Percentiles rank a stretch among this genome's conserved stretches.
These are phyloP conservation scores for Mortierella antarctica DNA, from an alignment of 192 early-diverging fungal species.

Conservation along the genomic window DNA sequence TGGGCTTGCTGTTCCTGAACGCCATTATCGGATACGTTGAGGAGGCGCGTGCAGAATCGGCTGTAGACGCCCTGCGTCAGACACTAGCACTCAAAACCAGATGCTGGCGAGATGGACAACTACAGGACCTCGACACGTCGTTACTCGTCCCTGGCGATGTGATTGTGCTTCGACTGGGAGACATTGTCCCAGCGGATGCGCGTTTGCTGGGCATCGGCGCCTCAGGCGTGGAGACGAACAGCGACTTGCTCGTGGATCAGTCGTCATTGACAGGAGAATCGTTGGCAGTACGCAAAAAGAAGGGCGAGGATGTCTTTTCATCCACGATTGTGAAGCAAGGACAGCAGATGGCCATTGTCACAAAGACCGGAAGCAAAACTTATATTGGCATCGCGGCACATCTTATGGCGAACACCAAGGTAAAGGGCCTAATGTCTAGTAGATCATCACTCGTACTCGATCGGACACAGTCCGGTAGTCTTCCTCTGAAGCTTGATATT, in stretches of 20 bases:
- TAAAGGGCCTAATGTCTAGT: not conserved
- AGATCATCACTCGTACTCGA: not conserved
- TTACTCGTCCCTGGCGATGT: constrained; percentile 90
- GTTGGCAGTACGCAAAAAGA: constrained; percentile 83
- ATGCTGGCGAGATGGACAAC: constrained; percentile 77
- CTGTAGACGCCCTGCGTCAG: constrained; percentile 90
- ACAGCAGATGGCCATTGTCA: constrained; percentile 88
- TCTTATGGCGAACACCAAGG: constrained; percentile 81
- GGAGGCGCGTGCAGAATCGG: constrained; percentile 90
- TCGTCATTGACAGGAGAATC: constrained; percentile 94
- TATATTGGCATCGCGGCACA: constrained; percentile 92
- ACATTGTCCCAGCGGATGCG: constrained; percentile 92
- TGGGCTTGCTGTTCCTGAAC: constrained; percentile 81
- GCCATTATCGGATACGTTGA: constrained; percentile 92
- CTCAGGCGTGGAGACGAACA: constrained; percentile 73
- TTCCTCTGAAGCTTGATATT: not conserved
- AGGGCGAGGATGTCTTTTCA: constrained; percentile 85
- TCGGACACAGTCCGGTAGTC: not conserved
- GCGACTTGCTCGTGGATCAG: constrained; percentile 86
- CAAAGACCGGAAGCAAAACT: constrained; percentile 89
- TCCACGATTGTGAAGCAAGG: constrained; percentile 93
- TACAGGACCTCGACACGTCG: constrained; percentile 73
- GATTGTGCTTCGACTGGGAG: constrained; percentile 85
- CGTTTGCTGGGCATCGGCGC: constrained; percentile 79
- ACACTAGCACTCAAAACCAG: constrained; percentile 89